Evolutionary conservation across 2,329 filamentous ascomycete genomes (phyloP).

Genomic region (Pyrenophora teres): DNA sequence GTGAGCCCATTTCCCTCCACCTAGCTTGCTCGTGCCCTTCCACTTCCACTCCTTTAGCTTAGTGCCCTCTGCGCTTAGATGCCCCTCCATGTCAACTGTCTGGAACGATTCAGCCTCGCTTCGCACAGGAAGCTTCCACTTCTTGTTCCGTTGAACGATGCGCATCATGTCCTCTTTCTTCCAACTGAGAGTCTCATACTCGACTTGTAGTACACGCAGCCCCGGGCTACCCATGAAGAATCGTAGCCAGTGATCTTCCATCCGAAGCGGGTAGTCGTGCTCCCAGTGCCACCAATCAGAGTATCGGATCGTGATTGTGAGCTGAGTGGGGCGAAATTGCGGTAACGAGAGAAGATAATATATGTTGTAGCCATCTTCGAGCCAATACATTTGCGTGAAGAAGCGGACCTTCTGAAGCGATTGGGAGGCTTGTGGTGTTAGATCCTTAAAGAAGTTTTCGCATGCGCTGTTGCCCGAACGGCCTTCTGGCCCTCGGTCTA

Average conservation of each 20-base stretch:
- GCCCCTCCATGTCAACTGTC: conserved; percentile 3
- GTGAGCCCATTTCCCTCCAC: conserved; percentile 7
- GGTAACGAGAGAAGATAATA: neutral
- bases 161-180: conserved; percentile 20
- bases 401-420: conserved; percentile 13
- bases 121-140: conserved; percentile 9
- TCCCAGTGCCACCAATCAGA: conserved; percentile 74
- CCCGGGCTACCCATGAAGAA: conserved; percentile 5
- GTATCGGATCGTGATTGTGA: conserved; percentile 57
- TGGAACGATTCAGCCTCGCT: neutral
- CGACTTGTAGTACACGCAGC: conserved; percentile 12
- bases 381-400: conserved; percentile 19
- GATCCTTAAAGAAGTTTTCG: conserved; percentile 3
- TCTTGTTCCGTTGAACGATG: conserved; percentile 17
- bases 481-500: conserved; percentile 11
- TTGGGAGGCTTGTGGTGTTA: conserved; percentile 2
- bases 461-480: conserved; percentile 4
- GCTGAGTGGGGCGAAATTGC: conserved; percentile 8
- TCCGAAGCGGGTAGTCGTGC: conserved; percentile 81
- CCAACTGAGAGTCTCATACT: conserved; percentile 17
- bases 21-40: conserved; percentile 16
- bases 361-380: neutral
- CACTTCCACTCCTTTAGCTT: conserved; percentile 17
- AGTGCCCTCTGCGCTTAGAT: conserved; percentile 14
- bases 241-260: conserved; percentile 8